phyloP scores from a whole-genome alignment of 441 rosid species.

The Erodium chrysanthum region DNA sequence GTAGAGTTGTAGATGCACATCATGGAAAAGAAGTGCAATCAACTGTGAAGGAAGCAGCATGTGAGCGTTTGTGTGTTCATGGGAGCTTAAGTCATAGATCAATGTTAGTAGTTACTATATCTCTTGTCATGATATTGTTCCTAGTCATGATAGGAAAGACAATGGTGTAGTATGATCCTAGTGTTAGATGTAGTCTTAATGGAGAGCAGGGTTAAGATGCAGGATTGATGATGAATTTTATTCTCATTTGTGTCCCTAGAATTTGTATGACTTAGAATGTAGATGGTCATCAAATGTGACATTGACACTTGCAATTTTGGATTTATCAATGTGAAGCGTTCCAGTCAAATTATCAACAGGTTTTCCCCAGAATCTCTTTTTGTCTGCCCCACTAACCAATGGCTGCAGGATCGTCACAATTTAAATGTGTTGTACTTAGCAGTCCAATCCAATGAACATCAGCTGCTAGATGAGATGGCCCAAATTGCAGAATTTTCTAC shows the following conservation, averaged over 20 bases:
- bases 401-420: background rate
- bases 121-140: background rate
- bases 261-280: background rate
- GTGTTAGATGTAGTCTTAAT: background rate
- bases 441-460: too few relatives aligned
- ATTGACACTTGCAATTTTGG: background rate
- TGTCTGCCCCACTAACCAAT: background rate
- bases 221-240: background rate
- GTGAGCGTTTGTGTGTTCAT: background rate
- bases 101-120: background rate
- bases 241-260: background rate
- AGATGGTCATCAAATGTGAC: background rate
- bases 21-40: conserved; percentile 30
- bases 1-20: background rate
- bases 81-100: background rate
- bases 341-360: background rate
- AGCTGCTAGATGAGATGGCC: too few relatives aligned
- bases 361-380: background rate
- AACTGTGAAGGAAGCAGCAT: conserved; percentile 10
- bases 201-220: background rate
- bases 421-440: background rate
- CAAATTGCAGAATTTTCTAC: too few relatives aligned
- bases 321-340: background rate
- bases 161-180: background rate
- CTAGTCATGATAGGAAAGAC: background rate